phyloP scores from a whole-genome alignment of 805 yeast genomes.

The Pichia deserticola region DNA sequence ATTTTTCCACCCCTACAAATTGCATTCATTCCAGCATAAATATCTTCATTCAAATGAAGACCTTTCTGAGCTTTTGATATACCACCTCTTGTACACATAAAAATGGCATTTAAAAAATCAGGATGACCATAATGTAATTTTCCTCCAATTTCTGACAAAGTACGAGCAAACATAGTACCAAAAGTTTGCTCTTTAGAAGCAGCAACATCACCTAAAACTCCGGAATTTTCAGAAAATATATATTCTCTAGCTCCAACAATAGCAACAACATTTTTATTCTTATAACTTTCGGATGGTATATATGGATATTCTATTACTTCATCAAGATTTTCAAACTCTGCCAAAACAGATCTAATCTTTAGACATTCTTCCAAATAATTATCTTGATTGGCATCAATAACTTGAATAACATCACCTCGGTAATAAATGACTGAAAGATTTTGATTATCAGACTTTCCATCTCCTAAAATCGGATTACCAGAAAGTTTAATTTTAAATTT shows the following conservation, averaged over 20 bases:
- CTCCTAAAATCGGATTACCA: constrained; percentile 93
- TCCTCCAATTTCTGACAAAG: constrained; percentile 89
- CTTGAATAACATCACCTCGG: constrained; percentile 92
- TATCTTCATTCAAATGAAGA: constrained; percentile 87
- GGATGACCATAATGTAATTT: constrained; percentile 96
- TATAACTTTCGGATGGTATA: constrained; percentile 46
- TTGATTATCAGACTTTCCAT: constrained; percentile 95
- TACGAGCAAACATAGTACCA: constrained; percentile 91
- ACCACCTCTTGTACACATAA: constrained; percentile 95
- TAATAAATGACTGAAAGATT: constrained; percentile 80
- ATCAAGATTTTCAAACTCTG: constrained; percentile 76
- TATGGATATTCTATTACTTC: constrained; percentile 43
- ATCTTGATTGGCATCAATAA: constrained; percentile 94
- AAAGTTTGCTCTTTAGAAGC: constrained; percentile 97
- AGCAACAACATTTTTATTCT: constrained; percentile 58
- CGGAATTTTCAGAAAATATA: constrained; percentile 87
- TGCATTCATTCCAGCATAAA: constrained; percentile 93
- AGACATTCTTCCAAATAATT: constrained; percentile 91
- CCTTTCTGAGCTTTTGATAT: constrained; percentile 93
- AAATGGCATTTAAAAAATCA: constrained; percentile 82
- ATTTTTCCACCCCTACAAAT: constrained; percentile 85
- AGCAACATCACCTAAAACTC: constrained; percentile 91
- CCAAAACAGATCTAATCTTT: constrained; percentile 77
- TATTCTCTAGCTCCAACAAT: constrained; percentile 94
- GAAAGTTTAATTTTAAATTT: constrained; percentile 67